A percentile compares a stretch with the other conserved stretches of the same genome.
phyloP scores from a whole-genome alignment of 257 asterid genomes.

The Forsythia suspensa region DNA sequence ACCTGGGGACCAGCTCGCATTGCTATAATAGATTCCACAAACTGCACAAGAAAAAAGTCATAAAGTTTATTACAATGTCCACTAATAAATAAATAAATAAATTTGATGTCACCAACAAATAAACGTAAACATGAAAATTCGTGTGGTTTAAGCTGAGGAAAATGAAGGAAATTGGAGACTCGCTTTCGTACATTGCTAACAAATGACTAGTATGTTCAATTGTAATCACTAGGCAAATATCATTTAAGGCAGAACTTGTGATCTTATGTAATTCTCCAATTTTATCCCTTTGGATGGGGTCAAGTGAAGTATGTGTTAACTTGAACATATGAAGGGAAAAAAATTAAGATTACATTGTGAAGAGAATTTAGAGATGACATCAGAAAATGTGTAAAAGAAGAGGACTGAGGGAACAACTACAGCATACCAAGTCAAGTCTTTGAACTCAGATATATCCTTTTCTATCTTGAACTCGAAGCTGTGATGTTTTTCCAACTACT shows the following conservation, averaged over 20 bases:
- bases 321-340: background rate
- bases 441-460: background rate
- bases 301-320: background rate
- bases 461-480: background rate
- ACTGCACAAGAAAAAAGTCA: constrained; percentile 44
- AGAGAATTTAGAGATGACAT: background rate
- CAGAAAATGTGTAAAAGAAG: background rate
- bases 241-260: background rate
- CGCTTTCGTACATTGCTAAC: background rate
- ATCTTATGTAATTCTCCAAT: background rate
- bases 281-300: background rate
- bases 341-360: background rate
- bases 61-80: background rate
- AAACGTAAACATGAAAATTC: background rate
- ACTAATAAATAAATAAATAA: background rate
- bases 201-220: background rate
- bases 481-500: background rate
- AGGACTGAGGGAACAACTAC: background rate
- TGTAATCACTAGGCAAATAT: background rate
- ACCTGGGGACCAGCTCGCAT: constrained; percentile 74
- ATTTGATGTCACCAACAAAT: background rate
- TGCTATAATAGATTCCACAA: constrained; percentile 81
- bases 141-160: background rate
- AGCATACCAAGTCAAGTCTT: background rate
- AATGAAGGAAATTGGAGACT: background rate